A percentile compares a stretch with the other conserved stretches of the same genome.
These are phyloP conservation scores for Colletotrichum sp. DNA, from an alignment of 2,329 filamentous ascomycete species.

Conservation along the genomic window DNA sequence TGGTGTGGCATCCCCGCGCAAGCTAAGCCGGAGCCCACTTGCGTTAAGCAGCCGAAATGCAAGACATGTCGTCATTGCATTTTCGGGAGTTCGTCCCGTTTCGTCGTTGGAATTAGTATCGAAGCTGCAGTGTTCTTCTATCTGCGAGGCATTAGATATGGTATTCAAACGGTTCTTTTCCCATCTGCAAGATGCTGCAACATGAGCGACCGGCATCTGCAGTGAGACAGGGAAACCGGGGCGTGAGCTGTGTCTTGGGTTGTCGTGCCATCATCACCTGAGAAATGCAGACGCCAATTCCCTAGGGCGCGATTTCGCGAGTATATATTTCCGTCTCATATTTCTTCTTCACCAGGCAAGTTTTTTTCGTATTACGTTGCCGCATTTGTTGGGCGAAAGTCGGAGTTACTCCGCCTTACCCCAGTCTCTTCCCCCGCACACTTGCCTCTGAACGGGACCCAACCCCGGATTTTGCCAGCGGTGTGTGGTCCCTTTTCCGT, in stretches of 20 bases:
- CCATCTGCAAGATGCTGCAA: not conserved
- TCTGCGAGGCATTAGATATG: not conserved
- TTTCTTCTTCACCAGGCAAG: not conserved
- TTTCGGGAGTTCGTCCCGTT: not conserved
- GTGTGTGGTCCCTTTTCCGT: conserved; percentile 7
- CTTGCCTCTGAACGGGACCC: not conserved
- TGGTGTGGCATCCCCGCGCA: too few relatives aligned
- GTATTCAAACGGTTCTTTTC: not conserved
- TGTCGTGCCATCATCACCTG: not conserved
- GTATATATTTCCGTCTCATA: not conserved
- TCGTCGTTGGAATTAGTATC: not conserved
- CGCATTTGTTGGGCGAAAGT: not conserved
- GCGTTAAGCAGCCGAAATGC: not conserved
- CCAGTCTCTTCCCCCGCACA: conserved; percentile 6
- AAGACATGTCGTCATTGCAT: not conserved
- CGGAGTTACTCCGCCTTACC: conserved; percentile 11
- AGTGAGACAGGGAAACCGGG: not conserved
- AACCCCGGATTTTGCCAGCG: conserved; percentile 3
- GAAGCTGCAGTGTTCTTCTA: too few relatives aligned
- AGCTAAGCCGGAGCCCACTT: too few relatives aligned
- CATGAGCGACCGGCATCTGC: not conserved
- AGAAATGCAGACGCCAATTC: not conserved
- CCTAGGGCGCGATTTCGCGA: not conserved
- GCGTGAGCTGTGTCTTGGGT: rapidly evolving
- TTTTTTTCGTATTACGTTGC: not conserved